Base-by-base conservation (phyloP, 495 filamentous ascomycete genomes). In the Letharia columbiana region DNA sequence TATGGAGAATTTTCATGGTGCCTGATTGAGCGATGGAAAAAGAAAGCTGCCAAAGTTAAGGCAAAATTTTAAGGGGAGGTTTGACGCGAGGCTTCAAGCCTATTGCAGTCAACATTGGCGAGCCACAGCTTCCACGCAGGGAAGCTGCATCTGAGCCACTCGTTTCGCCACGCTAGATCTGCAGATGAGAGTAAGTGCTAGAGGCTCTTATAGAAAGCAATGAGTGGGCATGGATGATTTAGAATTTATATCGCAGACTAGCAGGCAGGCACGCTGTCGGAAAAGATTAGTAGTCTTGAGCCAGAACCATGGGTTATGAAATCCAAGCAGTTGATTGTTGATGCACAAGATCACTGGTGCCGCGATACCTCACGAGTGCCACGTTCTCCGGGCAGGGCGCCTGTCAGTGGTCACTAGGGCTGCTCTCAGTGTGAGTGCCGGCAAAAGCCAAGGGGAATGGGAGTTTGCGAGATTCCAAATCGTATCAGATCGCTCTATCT, bases 1-100 rank as follows among this genome's bases (percentile, higher is more conserved):
- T 84, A 92, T 77, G 91, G 86, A 8, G 79, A 88, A 73, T 81
- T 87, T 62, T 89, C 91, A 4, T 96, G 91, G 91, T 80, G 82
- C 69, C 78, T 89, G 54, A 80, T 88, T 42, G 70, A 83, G 71
- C 73, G 75, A 71, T 80, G 81, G 57, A 77, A 79, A 72, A 71
- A 73, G 59, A 47, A 68, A 60, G 63, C 70, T 52, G 66, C 69
- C 69, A 69, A 54, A 28, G 71, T 69, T 47, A 80, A 76, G 69
- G 77, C 83, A 56, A 85, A 82, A 68, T 71, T 88, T 71, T 88
- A 79, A 63, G 23, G n/a, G 28, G 44, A 50, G 57, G 28, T 4
- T 57, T 52, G 60, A 60, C 31, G 60, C 61, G 52, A 63, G 15
- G 20, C 35, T 54, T 47, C 52, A 57, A 44, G 52, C 63, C 50